Evolutionary conservation across 2,329 filamentous ascomycete species (phyloP), one percentile per base, ranked within the genome.

Genomic region (Plenodomus biglobosus): DNA sequence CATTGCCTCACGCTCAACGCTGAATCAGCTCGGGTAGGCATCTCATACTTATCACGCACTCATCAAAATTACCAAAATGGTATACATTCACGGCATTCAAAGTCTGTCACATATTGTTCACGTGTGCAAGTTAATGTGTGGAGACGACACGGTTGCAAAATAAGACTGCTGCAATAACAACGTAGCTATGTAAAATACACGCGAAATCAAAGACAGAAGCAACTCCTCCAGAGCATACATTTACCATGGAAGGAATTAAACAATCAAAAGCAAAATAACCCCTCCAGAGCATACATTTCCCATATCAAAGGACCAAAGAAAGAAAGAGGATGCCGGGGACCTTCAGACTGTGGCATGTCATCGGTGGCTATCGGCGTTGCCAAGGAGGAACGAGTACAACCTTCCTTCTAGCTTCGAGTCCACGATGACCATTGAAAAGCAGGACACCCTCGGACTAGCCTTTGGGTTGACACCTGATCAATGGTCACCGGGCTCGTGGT

Each of bases 381-480:
- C 42, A 16, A 44, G 16, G 43, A 21, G 38, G 18, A 24, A 27
- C 22, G 40, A 24, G 17, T 30, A 39, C 20, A 22, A 38, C 34
- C 18, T 46, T 45, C 15, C 42, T 27, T 17, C 19, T 16, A 10
- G 19, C 18, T 18, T 20, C 35, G 21, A 15, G 7, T 8, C 40
- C 32, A 42, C 40, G 27, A 30, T 35, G 40, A 37, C 40, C 32
- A 30, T 42, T 36, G 44, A 44, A 18, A 38, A 46, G 20, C 22
- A 24, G 5, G 32, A 27, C 11, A n/a, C 10, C 22, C 16, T 1
- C 36, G 21, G n/a, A 38, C 22, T 34, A 61, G 56, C 16, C 48
- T 51, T 38, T 50, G 17, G 30, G 46, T 44, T 8, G 59, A 56
- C 1, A 27, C 18, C 27, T 17, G 21, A 38, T 58, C 42, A 18